Base-by-base conservation (phyloP, 2,329 filamentous ascomycete genomes). In the Cladophialophora chaetospira region DNA sequence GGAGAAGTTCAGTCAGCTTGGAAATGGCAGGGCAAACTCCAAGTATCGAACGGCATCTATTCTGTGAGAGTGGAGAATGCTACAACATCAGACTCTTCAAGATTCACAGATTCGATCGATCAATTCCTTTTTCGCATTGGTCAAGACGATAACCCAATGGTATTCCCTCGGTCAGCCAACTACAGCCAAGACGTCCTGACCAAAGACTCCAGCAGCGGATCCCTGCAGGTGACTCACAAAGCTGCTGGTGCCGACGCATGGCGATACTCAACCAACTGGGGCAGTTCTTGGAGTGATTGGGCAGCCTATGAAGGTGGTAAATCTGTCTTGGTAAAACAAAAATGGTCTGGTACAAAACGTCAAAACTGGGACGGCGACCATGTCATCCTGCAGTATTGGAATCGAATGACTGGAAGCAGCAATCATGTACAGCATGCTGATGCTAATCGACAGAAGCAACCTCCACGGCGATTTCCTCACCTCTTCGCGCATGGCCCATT, bases 331-430 rank as follows among this genome's bases (percentile, higher is more conserved):
- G 62, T 73, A 15, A 68, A 73, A 38, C 77, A 80, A 57, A 63
- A 72, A 3, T 87, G 85, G 85, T 76, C 74, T 3, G 85, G 85
- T n/a, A 82, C 81, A 1, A 72, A 77, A 15, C 65, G 74, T 3
- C 84, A 88, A 67, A 69, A 69, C 43, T 88, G 85, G 85, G 65
- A 76, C 23, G 85, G 83, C 23, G 78, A 86, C 38, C 85, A 87
- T 65, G 75, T 87, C 31, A 77, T 79, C 23, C 77, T 87, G 21
- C 82, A 87, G 64, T 88, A 87, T 67, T 88, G 79, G 79, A 84
- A 77, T 65, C 75, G 76, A 52, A 71, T 82, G 50, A 76, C 81
- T 17, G 82, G 83, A 4, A 86, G 83, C 61, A 84, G 81, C 64
- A 76, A 78, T 59, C 82, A 86, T 63, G 70, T 83, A 8, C 82